Evolutionary conservation across 2,329 filamentous ascomycete genomes (phyloP), one percentile per base, ranked within the genome.

Genomic region (Trichophyton benhamiae): DNA sequence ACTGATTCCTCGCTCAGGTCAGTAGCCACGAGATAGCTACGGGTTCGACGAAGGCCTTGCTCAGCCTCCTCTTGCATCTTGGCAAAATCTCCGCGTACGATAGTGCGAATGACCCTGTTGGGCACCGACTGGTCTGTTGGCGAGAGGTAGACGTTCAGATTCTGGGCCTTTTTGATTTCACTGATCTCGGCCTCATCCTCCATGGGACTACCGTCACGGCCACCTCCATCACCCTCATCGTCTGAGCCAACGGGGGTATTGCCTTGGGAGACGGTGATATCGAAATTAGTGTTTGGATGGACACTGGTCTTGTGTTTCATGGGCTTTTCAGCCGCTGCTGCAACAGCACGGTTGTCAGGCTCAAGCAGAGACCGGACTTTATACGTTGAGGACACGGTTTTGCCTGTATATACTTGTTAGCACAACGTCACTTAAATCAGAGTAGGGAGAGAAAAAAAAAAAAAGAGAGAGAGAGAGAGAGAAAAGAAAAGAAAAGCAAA

Each of bases 21-120:
- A 0, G 90, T 96, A 2, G 94, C 92, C n/a, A 96, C 91, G 15
- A 99, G 78, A 71, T 97, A 99, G 68, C 94, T 95, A 60, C 94
- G 83, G 63, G 92, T 83, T 60, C 88, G 84, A 58, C 88, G 84
- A 58, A 89, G 81, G 59, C 90, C 89, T 11, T 89, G 87, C 61
- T 91, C 86, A 0, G 88, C 88, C 68, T 91, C 85, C 66, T 87
- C 82, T 49, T 88, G 85, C 66, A 95, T 86, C 67, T 84, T 82
- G 58, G 78, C 77, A 71, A 89, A 96, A 66, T 97, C 89, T 44
- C 94, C 94, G 13, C 94, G 87, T 65, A 96, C 87, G 63, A 97
- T 88, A 64, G 95, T 94, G 20, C 91, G 87, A 27, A 97, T 87
- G 8, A 89, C 88, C 42, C 94, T 86, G 71, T 92, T 87, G 0